phyloP scores from a whole-genome alignment of 2,329 filamentous ascomycete species.

The Apiospora pterosperma region DNA sequence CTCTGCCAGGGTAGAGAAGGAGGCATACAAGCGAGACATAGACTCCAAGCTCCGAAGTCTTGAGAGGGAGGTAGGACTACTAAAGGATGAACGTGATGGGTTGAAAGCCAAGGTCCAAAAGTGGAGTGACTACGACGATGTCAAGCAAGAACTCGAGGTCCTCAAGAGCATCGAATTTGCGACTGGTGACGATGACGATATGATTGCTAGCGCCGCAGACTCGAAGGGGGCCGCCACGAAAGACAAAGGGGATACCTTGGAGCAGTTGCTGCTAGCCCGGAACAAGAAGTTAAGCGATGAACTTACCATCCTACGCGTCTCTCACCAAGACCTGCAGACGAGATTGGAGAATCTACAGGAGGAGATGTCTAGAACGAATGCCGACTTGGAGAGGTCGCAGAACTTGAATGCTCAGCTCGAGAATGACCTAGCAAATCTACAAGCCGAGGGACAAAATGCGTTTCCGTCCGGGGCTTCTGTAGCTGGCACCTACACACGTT shows the following conservation, averaged over 20 bases:
- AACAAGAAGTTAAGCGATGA: slow-evolving; percentile 98
- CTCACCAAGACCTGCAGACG: slow-evolving; percentile 84
- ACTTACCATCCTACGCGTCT: slow-evolving; percentile 86
- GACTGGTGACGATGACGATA: slow-evolving; percentile 78
- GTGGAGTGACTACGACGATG: slow-evolving; percentile 91
- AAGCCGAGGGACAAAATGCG: slow-evolving; percentile 77
- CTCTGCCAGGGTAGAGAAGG: slow-evolving; percentile 76
- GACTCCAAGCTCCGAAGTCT: slow-evolving; percentile 74
- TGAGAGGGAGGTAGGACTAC: slow-evolving; percentile 71
- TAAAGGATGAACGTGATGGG: slow-evolving; percentile 77
- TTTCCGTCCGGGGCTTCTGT: slow-evolving; percentile 91
- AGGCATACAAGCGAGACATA: slow-evolving; percentile 71
- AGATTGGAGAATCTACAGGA: slow-evolving; percentile 78
- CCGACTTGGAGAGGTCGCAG: slow-evolving; percentile 80
- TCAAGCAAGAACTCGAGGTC: slow-evolving; percentile 94
- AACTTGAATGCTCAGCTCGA: slow-evolving; percentile 86
- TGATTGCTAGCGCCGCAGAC: slow-evolving; percentile 36
- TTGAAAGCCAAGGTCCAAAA: slow-evolving; percentile 80
- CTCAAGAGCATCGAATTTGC: slow-evolving; percentile 98
- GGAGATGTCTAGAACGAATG: slow-evolving; percentile 77
- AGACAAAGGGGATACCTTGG: slow-evolving; percentile 73
- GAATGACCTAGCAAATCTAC: slow-evolving; percentile 83
- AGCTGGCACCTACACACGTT: slow-evolving; percentile 85
- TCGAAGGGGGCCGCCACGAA: slow-evolving; percentile 51
- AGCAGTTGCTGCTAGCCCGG: slow-evolving; percentile 84